Base-by-base conservation (phyloP, 345 rosid species). In the Salix koriyanagi region DNA sequence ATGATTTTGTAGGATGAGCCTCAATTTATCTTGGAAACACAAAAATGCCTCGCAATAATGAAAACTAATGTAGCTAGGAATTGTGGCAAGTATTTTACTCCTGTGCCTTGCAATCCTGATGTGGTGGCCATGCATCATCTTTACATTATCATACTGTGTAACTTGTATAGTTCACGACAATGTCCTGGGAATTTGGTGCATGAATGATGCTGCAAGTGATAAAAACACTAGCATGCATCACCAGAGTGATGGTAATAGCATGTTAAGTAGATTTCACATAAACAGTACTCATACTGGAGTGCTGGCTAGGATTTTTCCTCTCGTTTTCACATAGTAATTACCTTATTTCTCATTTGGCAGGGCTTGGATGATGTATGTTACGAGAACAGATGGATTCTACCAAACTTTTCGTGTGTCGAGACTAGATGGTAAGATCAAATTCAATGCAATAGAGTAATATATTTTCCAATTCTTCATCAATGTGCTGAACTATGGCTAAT, bases 331-430 rank as follows among this genome's bases (percentile, higher is more conserved):
- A 7, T 50, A 0, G 54, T 52, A 50, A 50, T 50, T 50, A 14
- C 39, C 21, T 7, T 11, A 1, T 26, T 72, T 60, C 72, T 69
- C 54, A 52, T 80, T 65, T 4, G 21, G 75, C 89, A 93, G 98
- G 89, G 80, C 83, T 73, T 93, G 75, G 97, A 93, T 86, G 77
- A 60, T 66, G 58, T 89, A 60, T 93, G 95, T 69, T 42, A 67
- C 7, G 58, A 75, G 76, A 89, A 86, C 72, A 81, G 83, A 42
- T 91, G 97, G 98, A 81, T 83, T 62, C 74, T 88, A 80, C 95
- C 97, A 50, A 50, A 83, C 84, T 65, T 91, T 90, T 79, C 82
- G 66, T 7, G 81, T 90, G 12, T 82, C 81, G n/a, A 25, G 79
- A 21, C 83, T 70, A 60, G 84, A 91, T 61, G 92, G 98, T 93